Conservation (phyloP, 768 basidiomycete species). For the Tephrocybe sp. region DNA sequence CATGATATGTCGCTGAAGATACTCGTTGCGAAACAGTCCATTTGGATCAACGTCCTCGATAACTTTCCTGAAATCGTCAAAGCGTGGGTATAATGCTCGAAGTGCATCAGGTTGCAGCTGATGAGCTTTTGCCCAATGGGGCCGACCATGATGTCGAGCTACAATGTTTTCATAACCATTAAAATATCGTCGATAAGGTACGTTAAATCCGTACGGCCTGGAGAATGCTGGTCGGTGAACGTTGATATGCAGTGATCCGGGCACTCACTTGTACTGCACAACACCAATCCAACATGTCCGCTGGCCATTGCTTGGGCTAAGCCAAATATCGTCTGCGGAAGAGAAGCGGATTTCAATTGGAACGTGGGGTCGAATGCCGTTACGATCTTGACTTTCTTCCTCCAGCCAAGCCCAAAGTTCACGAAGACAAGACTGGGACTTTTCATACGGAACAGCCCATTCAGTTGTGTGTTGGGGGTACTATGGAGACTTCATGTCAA, state of each 20-base stretch:
- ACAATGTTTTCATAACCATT: conserved; percentile 73
- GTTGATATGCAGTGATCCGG: conserved; percentile 4
- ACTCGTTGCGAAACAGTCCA: conserved; percentile 85
- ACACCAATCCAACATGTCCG: conserved; percentile 95
- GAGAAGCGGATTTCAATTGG: conserved; percentile 92
- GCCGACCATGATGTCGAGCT: conserved; percentile 69
- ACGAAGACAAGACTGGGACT: conserved; percentile 64
- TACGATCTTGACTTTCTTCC: conserved; percentile 59
- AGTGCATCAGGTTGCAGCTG: conserved; percentile 63
- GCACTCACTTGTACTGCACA: conserved; percentile 88
- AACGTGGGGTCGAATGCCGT: conserved; percentile 87
- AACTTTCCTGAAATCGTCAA: conserved; percentile 72
- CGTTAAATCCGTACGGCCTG: conserved; percentile 84
- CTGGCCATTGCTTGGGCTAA: conserved; percentile 82
- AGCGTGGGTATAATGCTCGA: conserved; percentile 73
- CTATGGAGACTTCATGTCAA: conserved; percentile 33
- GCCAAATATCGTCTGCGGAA: conserved; percentile 88
- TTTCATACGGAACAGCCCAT: conserved; percentile 83
- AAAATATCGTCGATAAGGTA: conserved; percentile 82
- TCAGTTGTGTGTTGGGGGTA: conserved; percentile 94
- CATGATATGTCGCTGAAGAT: conserved; percentile 84
- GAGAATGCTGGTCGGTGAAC: conserved; percentile 3
- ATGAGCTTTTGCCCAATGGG: conserved; percentile 98
- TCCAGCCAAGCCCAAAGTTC: conserved; percentile 75
- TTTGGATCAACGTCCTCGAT: conserved; percentile 69